phyloP scores from a whole-genome alignment of 495 filamentous ascomycete species.

The Diplogelasinospora grovesii region DNA sequence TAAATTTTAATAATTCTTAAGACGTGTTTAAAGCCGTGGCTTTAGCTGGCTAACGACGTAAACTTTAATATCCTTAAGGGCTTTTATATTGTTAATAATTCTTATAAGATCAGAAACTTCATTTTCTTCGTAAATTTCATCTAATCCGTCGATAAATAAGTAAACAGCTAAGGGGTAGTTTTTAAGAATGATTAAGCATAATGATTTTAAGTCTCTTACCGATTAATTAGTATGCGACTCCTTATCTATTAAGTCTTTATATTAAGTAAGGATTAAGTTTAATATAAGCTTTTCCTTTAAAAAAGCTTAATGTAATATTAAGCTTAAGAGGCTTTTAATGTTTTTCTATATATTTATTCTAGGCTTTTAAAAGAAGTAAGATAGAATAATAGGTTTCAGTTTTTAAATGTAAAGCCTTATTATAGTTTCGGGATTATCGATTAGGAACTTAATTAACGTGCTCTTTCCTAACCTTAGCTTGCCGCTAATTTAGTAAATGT shows the following conservation, averaged over 20 bases:
- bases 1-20: neutral
- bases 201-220: neutral
- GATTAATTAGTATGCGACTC: neutral
- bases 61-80: neutral
- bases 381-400: no score
- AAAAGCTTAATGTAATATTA: neutral
- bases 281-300: neutral
- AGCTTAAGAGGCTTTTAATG: neutral
- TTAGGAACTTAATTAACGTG: constrained; percentile 4
- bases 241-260: neutral
- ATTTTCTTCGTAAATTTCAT: neutral
- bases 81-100: neutral
- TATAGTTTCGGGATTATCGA: no score
- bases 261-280: neutral
- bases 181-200: neutral
- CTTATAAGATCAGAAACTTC: neutral
- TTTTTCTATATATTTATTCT: neutral
- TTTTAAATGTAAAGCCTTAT: no score
- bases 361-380: neutral
- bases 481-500: neutral
- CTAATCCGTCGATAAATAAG: neutral
- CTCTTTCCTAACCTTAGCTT: constrained; percentile 1
- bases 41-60: neutral
- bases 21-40: neutral
- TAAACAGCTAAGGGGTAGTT: neutral